phyloP scores from a whole-genome alignment of 75 land plant genomes.

The Isoetes taiwanensis region DNA sequence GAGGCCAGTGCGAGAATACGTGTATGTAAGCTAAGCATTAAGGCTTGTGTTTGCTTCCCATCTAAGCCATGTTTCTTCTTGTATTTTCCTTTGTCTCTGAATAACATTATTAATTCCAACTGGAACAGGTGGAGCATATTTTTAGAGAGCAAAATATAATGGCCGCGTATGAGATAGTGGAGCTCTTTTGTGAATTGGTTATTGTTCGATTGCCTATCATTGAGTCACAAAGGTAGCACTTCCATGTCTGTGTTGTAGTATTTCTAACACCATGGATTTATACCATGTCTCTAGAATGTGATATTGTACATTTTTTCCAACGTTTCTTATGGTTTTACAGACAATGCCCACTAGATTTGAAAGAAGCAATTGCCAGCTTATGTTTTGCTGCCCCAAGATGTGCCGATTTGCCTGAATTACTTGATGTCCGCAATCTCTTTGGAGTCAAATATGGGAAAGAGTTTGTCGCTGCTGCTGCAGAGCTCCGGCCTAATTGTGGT shows the following conservation, averaged over 20 bases:
- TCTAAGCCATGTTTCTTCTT: too few species aligned
- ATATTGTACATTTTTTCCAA: too few species aligned
- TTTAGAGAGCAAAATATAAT: slow-evolving; percentile 70
- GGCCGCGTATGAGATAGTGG: slow-evolving; percentile 70
- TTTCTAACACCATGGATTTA: too few species aligned
- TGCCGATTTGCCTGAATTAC: slow-evolving; percentile 69
- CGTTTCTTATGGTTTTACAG: too few species aligned
- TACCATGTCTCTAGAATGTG: too few species aligned
- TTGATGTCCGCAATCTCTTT: slow-evolving; percentile 48
- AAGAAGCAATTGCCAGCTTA: slow-evolving; percentile 70
- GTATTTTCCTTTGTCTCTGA: too few species aligned
- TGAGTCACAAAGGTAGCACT: slow-evolving; percentile 87
- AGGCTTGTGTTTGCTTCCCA: too few species aligned
- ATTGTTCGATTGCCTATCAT: slow-evolving; percentile 72
- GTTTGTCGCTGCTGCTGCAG: slow-evolving; percentile 53
- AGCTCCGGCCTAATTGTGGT: slow-evolving; percentile 59
- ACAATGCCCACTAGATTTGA: slow-evolving; percentile 62
- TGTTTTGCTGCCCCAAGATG: slow-evolving; percentile 80
- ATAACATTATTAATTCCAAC: too few species aligned
- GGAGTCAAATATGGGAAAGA: slow-evolving; percentile 70
- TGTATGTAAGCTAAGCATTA: slow-evolving; percentile 18
- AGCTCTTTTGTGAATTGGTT: slow-evolving; percentile 67
- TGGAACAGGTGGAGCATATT: slow-evolving; percentile 86
- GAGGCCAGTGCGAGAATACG: slow-evolving; percentile 69
- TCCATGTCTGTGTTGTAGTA: too few species aligned